A percentile compares a stretch with the other conserved stretches of the same genome.
Conservation (phyloP, 768 basidiomycete species). For the Hygrocybe punicea region DNA sequence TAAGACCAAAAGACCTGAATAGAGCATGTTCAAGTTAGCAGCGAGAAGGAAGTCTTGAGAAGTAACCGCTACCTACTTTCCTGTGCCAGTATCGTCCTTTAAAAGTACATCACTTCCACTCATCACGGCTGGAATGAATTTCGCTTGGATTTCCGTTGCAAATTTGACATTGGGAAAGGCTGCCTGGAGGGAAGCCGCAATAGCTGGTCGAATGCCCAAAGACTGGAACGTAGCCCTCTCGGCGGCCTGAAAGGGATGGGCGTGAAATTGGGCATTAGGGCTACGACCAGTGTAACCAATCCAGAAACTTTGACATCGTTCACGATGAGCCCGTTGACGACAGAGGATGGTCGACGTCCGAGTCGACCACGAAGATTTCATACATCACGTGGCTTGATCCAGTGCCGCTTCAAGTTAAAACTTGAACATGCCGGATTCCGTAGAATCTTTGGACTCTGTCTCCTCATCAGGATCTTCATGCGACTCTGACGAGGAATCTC, state of each 20-base stretch:
- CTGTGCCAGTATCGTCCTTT: constrained; percentile 70
- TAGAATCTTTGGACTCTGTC: constrained; percentile 51
- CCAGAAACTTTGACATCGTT: neutral
- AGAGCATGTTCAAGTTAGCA: neutral
- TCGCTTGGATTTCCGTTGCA: constrained; percentile 58
- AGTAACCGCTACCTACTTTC: constrained; percentile 64
- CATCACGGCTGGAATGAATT: constrained; percentile 61
- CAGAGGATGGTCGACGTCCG: constrained; percentile 7
- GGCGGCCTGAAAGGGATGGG: neutral
- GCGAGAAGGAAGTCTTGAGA: neutral
- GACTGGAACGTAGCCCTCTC: constrained; percentile 40
- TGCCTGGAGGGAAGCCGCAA: constrained; percentile 47
- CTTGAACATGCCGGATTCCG: constrained; percentile 56
- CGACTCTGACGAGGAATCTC: constrained; percentile 69
- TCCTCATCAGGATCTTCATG: constrained; percentile 24
- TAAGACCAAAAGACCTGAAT: constrained; percentile 65
- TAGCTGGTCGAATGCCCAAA: constrained; percentile 49
- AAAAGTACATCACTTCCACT: constrained; percentile 58
- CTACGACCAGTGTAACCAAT: neutral
- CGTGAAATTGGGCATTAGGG: neutral
- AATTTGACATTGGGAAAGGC: constrained; percentile 60
- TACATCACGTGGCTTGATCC: constrained; percentile 1
- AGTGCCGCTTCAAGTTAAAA: no score
- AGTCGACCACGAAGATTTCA: constrained; percentile 22
- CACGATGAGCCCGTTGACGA: no score